These are phyloP conservation scores for Peronospora destructor DNA, from an alignment of 352 stramenopile species.

Conservation along the genomic window DNA sequence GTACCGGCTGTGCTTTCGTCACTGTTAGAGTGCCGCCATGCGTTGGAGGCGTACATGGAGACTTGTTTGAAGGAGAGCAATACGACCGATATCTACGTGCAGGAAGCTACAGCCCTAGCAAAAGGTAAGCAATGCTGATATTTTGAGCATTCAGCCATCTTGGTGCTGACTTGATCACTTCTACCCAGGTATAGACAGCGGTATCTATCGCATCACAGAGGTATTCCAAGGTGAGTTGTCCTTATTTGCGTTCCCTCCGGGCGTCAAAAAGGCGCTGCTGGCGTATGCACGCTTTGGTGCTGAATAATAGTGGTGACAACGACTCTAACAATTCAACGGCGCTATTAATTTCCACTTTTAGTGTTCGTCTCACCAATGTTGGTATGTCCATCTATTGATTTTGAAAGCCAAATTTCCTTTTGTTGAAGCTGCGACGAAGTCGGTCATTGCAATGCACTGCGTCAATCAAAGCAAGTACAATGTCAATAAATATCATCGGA, in stretches of 20 bases:
- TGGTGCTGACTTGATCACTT: slow-evolving; percentile 5
- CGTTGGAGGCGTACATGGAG: slow-evolving; percentile 59
- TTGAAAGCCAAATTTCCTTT: slow-evolving; percentile 36
- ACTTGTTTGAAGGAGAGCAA: slow-evolving; percentile 59
- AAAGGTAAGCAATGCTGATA: slow-evolving; percentile 32
- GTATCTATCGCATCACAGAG: slow-evolving; percentile 70
- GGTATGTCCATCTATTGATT: slow-evolving; percentile 6
- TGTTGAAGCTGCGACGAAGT: slow-evolving; percentile 37
- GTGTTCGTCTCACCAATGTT: background rate
- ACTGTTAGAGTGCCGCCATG: slow-evolving; percentile 58
- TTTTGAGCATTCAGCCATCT: background rate
- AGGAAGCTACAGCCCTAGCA: slow-evolving; percentile 49
- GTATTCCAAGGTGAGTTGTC: slow-evolving; percentile 58
- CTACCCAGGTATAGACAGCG: slow-evolving; percentile 57
- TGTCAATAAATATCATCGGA: slow-evolving; percentile 5
- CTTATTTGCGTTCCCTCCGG: slow-evolving; percentile 43
- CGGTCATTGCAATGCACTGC: slow-evolving; percentile 35
- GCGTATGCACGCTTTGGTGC: slow-evolving; percentile 40
- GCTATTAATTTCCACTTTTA: slow-evolving; percentile 11
- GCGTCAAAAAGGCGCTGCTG: slow-evolving; percentile 42
- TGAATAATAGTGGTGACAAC: slow-evolving; percentile 26
- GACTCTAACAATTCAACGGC: slow-evolving; percentile 15
- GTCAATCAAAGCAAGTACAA: slow-evolving; percentile 1
- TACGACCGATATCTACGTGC: slow-evolving; percentile 50
- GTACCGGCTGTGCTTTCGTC: slow-evolving; percentile 60